Base-by-base conservation (phyloP, 2,329 filamentous ascomycete genomes). In the Rasamsonia emersonii region DNA sequence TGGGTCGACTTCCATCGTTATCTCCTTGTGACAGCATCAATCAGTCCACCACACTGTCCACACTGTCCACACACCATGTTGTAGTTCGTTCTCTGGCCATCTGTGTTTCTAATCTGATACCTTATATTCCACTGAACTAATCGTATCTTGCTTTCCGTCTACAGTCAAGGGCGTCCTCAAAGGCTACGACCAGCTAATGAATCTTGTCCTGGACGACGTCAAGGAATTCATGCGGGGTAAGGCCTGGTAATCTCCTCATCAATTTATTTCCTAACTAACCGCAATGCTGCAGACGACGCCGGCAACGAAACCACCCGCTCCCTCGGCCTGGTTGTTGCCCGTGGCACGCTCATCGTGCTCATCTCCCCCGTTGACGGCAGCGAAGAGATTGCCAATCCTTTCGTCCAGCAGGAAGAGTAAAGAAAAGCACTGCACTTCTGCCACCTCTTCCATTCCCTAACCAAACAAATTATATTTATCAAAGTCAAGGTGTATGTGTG, bases 181-280 rank as follows among this genome's bases (percentile, higher is more conserved):
- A 62, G 91, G 91, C 41, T 96, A 88, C 59, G 91, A 98, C 58
- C 88, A 91, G 49, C 71, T 98, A 39, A 96, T 96, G 88, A 98
- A 98, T 58, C 71, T 98, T 40, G 91, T 98, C 16, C 69, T 98
- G 35, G 91, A 96, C 53, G 84, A 96, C 47, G 89, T 93, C 32
- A 79, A 91, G 58, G 91, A 98, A 59, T 73, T 81, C 28, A 78
- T 95, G 62, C 75, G 82, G 68, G 89, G 89, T 93, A 65, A n/a
- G n/a, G n/a, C n/a, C n/a, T n/a, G n/a, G n/a, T n/a, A n/a, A n/a
- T n/a, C n/a, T n/a, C n/a, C n/a, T n/a, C n/a, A n/a, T n/a, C n/a
- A n/a, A n/a, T 25, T 6, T 11, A 8, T 35, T 33, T 24, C 43
- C 18, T 47, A 24, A 44, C 52, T 14, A 38, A 47, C 30, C 24